Base-by-base conservation (phyloP, 805 yeast genomes). In the Ogataea neopini region DNA sequence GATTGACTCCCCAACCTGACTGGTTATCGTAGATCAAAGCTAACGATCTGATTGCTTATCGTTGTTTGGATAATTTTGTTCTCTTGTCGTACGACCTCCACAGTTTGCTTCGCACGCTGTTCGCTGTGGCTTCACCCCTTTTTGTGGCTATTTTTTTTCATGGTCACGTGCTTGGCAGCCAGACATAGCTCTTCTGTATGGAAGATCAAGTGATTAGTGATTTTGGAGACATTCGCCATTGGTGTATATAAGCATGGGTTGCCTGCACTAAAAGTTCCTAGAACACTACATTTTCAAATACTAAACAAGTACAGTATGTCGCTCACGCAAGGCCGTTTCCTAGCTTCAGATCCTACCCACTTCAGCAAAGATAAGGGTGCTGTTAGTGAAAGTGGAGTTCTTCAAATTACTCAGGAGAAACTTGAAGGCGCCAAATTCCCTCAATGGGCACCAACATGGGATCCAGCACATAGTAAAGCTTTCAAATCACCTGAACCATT, bases 401-500 rank as follows among this genome's bases (percentile, higher is more conserved):
- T 74, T 40, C 58, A 61, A n/a, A 76, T 77, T 14, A 63, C 74
- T 42, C 71, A 71, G 53, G 63, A 65, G 30, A 69, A 62, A 19
- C 66, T 68, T 45, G 62, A 71, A 13, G 42, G 29, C 2, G 53
- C 69, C 6, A 50, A 57, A 42, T 75, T 68, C 63, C 83, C 84
- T 2, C 80, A 78, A 10, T 83, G 76, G 66, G 71, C 82, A 33
- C 88, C 88, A 13, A 75, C 85, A 1, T 83, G 85, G 85, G 79
- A 82, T 58, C 81, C 81, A 14, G 68, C 59, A 13, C 74, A 79
- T 56, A 75, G 75, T 55, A 73, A 64, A 56, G 72, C 45, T 8
- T 50, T 44, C 39, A 25, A 35, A 7, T 36, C 48, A 20, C 20
- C 70, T 3, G 73, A 74, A 54, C 77, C 77, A 45, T 81, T 79